Percentiles rank a stretch among this genome's conserved stretches.
Evolutionary conservation across 805 yeast genomes (phyloP).

Genomic region (Candida methanosorbosa): DNA sequence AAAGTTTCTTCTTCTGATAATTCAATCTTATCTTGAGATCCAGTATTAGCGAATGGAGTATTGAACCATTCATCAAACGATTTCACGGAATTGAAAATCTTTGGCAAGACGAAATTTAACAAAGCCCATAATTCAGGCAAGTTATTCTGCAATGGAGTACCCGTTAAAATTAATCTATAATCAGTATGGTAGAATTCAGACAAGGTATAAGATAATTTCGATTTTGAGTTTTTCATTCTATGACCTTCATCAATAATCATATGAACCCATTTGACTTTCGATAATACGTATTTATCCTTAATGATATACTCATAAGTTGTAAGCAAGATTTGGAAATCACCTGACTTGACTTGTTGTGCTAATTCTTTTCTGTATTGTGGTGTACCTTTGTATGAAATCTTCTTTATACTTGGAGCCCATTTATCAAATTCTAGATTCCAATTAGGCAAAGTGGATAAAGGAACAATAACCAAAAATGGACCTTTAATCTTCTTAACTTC

Average conservation of each 20-base stretch:
- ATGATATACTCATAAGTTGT: slow-evolving; percentile 81
- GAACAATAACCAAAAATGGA: slow-evolving; percentile 74
- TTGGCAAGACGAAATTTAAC: slow-evolving; percentile 73
- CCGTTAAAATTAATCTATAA: slow-evolving; percentile 73
- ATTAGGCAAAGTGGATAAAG: slow-evolving; percentile 74
- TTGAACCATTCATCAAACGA: slow-evolving; percentile 88
- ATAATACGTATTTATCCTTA: slow-evolving; percentile 61
- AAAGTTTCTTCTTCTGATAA: slow-evolving; percentile 81
- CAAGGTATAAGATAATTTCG: slow-evolving; percentile 65
- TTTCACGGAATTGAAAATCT: slow-evolving; percentile 77
- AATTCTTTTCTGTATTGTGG: slow-evolving; percentile 62
- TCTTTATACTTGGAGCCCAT: slow-evolving; percentile 78
- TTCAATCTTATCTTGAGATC: slow-evolving; percentile 72
- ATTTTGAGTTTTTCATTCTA: slow-evolving; percentile 73
- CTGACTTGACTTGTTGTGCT: slow-evolving; percentile 54
- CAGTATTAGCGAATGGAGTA: slow-evolving; percentile 82
- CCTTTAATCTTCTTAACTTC: slow-evolving; percentile 60
- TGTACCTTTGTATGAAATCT: slow-evolving; percentile 69
- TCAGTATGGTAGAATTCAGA: slow-evolving; percentile 66
- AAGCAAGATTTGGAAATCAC: slow-evolving; percentile 66
- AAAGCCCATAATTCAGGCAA: slow-evolving; percentile 84
- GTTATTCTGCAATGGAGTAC: slow-evolving; percentile 82
- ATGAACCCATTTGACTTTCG: slow-evolving; percentile 70
- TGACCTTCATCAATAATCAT: slow-evolving; percentile 92
- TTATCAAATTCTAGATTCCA: slow-evolving; percentile 83